A percentile compares a stretch with the other conserved stretches of the same genome.
Conservation (phyloP, 768 basidiomycete genomes). For the Tulasnella calospora region DNA sequence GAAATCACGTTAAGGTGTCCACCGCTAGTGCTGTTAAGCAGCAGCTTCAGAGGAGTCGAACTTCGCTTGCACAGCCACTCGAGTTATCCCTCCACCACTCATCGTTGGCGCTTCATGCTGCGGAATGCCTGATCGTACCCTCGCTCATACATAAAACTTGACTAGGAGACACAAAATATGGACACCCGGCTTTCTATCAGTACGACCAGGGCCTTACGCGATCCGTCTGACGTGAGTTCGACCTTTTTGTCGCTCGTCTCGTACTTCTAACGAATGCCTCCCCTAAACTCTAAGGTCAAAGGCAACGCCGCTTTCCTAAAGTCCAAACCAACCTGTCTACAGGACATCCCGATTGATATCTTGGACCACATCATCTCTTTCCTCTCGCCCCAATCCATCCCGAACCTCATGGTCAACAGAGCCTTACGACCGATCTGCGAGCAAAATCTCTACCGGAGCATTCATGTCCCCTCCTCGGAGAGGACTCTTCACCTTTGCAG, state of each 20-base stretch:
- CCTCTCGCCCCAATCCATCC: background rate
- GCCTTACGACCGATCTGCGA: background rate
- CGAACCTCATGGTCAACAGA: background rate
- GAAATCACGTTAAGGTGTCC: too few species aligned
- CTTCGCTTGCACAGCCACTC: too few species aligned
- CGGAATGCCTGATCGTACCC: too few species aligned
- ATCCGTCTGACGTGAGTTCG: too few species aligned
- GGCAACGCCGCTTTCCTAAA: background rate
- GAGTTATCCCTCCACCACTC: too few species aligned
- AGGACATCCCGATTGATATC: background rate
- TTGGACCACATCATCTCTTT: background rate
- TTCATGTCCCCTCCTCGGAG: background rate
- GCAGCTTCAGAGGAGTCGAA: too few species aligned
- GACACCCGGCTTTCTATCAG: too few species aligned
- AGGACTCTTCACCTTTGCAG: background rate
- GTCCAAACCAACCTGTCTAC: background rate
- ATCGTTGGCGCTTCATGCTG: too few species aligned
- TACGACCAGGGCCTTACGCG: too few species aligned
- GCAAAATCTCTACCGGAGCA: background rate
- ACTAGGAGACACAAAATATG: too few species aligned
- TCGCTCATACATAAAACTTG: too few species aligned
- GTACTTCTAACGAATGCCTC: background rate
- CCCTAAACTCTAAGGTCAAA: background rate
- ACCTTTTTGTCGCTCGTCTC: background rate
- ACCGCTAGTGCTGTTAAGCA: too few species aligned